phyloP scores from a whole-genome alignment of 306 rosid species.

The Arachis hypogaea region DNA sequence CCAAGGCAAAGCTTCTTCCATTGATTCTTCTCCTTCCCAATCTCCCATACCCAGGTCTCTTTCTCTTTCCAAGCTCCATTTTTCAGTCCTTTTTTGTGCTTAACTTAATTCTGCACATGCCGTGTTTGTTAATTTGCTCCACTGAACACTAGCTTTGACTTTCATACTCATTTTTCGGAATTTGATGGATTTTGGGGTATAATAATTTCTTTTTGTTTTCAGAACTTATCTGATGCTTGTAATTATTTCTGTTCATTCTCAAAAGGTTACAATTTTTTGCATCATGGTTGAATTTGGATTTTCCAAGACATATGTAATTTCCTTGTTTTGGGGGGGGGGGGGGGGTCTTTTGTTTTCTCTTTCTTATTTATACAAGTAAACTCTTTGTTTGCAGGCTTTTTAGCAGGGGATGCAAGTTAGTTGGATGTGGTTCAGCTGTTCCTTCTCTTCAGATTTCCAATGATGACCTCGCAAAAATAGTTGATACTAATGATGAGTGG shows the following conservation, averaged over 20 bases:
- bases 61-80: background rate
- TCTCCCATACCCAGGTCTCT: conserved; percentile 66
- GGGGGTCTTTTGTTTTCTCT: background rate
- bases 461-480: conserved; percentile 81
- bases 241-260: too few relatives aligned
- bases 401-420: conserved; percentile 87
- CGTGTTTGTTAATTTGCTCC: background rate
- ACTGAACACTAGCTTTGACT: background rate
- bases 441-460: conserved; percentile 84
- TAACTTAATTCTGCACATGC: background rate
- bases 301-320: conserved; percentile 1
- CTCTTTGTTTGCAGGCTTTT: conserved; percentile 60
- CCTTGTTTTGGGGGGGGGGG: background rate
- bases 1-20: conserved; percentile 51
- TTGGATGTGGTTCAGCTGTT: conserved; percentile 93
- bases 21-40: conserved; percentile 61
- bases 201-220: too few relatives aligned
- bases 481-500: conserved; percentile 94
- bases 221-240: too few relatives aligned
- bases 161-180: too few relatives aligned
- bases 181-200: too few relatives aligned
- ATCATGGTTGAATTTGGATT: background rate
- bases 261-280: background rate
- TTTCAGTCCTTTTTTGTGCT: background rate
- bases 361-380: conserved; percentile 18